Evolutionary conservation across 495 filamentous ascomycete species (phyloP).

Genomic region (Penicillium argentinense): DNA sequence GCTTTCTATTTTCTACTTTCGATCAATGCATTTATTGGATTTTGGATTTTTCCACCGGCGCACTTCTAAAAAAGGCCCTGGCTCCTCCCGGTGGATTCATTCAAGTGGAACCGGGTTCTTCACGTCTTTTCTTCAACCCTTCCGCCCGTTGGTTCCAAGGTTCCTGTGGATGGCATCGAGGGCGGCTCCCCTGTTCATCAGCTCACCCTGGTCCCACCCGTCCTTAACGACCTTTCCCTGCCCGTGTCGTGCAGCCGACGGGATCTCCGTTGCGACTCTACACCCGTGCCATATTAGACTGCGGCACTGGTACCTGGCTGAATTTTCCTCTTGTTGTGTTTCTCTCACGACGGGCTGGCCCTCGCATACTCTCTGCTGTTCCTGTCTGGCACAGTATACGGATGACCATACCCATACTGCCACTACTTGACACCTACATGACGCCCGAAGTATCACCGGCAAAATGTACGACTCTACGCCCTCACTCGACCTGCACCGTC

Average conservation of each 20-base stretch:
- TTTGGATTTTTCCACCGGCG: no score
- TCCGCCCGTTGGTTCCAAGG: not conserved
- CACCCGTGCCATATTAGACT: conserved; percentile 9
- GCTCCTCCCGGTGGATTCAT: conserved; percentile 12
- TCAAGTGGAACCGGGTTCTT: conserved; percentile 13
- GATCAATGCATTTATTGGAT: conserved; percentile 11
- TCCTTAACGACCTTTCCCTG: conserved; percentile 19
- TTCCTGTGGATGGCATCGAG: conserved; percentile 11
- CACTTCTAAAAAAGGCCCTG: conserved; percentile 1
- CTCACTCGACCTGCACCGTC: conserved; percentile 34
- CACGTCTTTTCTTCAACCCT: conserved; percentile 1
- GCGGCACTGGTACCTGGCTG: conserved; percentile 5
- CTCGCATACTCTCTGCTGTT: not conserved
- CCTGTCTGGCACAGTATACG: not conserved
- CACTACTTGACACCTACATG: no score
- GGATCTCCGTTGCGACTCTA: conserved; percentile 17
- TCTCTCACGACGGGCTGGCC: conserved; percentile 1
- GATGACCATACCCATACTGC: no score
- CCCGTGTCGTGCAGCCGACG: conserved; percentile 9
- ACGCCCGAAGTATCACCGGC: no score
- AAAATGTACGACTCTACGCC: conserved; percentile 35
- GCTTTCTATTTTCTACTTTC: not conserved
- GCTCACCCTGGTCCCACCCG: conserved; percentile 15
- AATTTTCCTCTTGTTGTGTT: not conserved
- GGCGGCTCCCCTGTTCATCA: conserved; percentile 20